A percentile compares a stretch with the other conserved stretches of the same genome.
Evolutionary conservation across 306 rosid genomes (phyloP).

Genomic region (Quercus mongolica): DNA sequence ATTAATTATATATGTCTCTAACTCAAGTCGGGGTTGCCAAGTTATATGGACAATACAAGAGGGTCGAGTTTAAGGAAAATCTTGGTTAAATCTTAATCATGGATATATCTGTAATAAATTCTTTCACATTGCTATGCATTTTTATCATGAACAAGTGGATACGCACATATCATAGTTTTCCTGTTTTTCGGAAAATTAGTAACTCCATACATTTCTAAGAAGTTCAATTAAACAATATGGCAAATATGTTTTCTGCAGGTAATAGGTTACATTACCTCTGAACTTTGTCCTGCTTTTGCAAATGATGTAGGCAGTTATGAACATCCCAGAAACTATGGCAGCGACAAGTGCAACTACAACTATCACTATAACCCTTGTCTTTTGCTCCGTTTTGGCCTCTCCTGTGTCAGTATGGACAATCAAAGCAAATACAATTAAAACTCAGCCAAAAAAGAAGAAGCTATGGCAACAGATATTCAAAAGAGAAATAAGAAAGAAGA

Average conservation of each 20-base stretch:
- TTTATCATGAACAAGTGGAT: no score
- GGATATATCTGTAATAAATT: no score
- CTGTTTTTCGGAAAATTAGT: background rate
- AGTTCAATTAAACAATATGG: background rate
- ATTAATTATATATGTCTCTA: background rate
- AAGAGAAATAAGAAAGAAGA: background rate
- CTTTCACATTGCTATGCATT: no score
- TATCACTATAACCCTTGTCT: constrained; percentile 21
- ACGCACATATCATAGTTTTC: no score
- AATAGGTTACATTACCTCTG: constrained; percentile 16
- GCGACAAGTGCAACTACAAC: background rate
- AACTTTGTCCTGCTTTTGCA: constrained; percentile 15
- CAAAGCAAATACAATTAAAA: background rate
- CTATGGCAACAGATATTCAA: background rate
- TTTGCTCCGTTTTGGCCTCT: background rate
- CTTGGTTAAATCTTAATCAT: no score
- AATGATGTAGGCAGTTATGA: constrained; percentile 17
- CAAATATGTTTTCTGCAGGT: background rate
- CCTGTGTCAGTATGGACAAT: background rate
- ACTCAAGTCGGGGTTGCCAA: background rate
- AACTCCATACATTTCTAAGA: background rate
- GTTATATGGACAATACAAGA: background rate
- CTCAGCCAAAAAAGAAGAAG: background rate
- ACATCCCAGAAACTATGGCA: constrained; percentile 17
- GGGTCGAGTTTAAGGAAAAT: background rate